Conservation (phyloP, 228 moss, liverwort and hornwort species). For the Sphagnum magellanicum region DNA sequence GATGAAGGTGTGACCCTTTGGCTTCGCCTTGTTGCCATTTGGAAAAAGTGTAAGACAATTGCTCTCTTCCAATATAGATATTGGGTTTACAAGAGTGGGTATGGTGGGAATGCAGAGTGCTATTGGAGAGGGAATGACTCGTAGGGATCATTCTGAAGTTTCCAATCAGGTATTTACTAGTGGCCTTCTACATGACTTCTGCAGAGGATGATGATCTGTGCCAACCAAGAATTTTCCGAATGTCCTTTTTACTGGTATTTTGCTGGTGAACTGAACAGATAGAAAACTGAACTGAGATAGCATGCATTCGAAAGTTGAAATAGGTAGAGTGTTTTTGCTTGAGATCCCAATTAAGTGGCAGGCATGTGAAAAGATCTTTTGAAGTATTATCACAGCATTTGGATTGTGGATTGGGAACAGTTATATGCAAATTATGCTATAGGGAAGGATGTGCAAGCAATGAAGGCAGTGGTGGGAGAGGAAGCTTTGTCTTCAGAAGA, state of each 20-base stretch:
- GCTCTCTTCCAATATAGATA: neutral
- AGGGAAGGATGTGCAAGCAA: slow-evolving; percentile 94
- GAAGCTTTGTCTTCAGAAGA: slow-evolving; percentile 94
- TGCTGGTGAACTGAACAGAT: no score
- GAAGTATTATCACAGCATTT: no score
- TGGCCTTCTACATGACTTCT: neutral
- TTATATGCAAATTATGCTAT: slow-evolving; percentile 96
- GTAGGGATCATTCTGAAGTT: slow-evolving; percentile 89
- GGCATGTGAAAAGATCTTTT: no score
- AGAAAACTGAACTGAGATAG: no score
- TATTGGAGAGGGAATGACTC: slow-evolving; percentile 94
- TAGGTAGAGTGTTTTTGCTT: no score
- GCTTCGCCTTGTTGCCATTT: neutral
- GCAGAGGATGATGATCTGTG: no score
- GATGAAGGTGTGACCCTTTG: slow-evolving; percentile 66
- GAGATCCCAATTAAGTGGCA: no score
- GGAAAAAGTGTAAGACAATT: no score
- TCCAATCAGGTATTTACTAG: slow-evolving; percentile 66
- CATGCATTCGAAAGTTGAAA: no score
- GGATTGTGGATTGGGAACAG: slow-evolving; percentile 20
- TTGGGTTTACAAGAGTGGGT: no score
- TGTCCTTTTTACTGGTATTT: no score
- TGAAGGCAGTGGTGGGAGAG: slow-evolving; percentile 98
- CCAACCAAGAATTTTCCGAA: no score
- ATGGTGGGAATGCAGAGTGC: slow-evolving; percentile 56